These are phyloP conservation scores for Candida smagusa DNA, from an alignment of 1,139 yeast genomes.

Conservation along the genomic window DNA sequence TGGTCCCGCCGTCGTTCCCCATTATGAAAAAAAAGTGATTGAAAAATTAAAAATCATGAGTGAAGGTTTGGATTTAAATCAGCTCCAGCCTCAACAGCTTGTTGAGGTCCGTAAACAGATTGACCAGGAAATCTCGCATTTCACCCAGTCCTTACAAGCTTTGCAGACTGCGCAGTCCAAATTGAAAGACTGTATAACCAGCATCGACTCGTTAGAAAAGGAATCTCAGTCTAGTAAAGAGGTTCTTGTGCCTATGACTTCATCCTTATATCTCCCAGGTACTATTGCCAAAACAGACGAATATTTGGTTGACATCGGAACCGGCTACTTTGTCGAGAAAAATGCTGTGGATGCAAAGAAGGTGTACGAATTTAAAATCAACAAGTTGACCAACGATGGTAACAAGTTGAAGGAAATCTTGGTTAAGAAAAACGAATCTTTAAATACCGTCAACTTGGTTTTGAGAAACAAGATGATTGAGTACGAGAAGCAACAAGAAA, in stretches of 20 bases:
- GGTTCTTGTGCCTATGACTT: constrained; percentile 81
- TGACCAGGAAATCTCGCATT: constrained; percentile 82
- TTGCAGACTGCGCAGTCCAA: constrained; percentile 79
- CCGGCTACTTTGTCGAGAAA: constrained; percentile 92
- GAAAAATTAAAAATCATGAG: constrained; percentile 2
- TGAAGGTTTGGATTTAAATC: constrained; percentile 52
- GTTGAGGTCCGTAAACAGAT: constrained; percentile 80
- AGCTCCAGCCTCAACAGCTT: constrained; percentile 79
- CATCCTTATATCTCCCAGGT: constrained; percentile 90
- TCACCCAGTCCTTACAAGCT: constrained; percentile 81
- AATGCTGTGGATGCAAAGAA: constrained; percentile 59
- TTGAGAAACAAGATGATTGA: constrained; percentile 45
- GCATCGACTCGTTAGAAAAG: constrained; percentile 57
- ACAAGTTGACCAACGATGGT: constrained; percentile 69
- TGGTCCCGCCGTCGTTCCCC: constrained; percentile 55
- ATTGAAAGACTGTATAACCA: constrained; percentile 75
- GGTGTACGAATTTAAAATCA: constrained; percentile 74
- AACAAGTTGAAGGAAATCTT: constrained; percentile 73
- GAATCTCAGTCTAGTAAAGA: constrained; percentile 43
- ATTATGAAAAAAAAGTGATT: constrained; percentile 14
- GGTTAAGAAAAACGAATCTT: constrained; percentile 55
- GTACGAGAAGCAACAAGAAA: constrained; percentile 33
- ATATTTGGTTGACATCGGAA: constrained; percentile 91
- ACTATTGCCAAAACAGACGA: constrained; percentile 56
- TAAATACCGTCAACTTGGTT: constrained; percentile 52